Conservation (phyloP, 352 stramenopile genomes). For the Globisporangium paddicum region DNA sequence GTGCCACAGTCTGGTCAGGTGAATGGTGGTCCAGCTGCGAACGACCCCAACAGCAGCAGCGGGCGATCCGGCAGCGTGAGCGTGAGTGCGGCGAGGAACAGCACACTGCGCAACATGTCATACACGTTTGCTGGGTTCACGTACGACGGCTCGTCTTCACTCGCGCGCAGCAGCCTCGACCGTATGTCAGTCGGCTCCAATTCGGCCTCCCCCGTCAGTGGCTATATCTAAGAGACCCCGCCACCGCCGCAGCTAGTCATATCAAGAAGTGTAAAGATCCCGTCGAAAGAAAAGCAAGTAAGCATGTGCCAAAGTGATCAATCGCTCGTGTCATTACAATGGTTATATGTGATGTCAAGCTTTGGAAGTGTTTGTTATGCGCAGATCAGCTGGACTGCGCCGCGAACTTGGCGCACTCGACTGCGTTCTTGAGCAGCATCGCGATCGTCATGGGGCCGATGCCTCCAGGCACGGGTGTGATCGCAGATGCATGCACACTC, state of each 20-base stretch:
- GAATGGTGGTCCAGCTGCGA: slow-evolving; percentile 7
- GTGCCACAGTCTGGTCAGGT: slow-evolving; percentile 27
- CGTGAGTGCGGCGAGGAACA: slow-evolving; percentile 47
- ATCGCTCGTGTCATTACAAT: not conserved
- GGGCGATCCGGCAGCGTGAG: slow-evolving; percentile 14
- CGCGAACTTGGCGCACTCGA: slow-evolving; percentile 54
- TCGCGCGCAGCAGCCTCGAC: slow-evolving; percentile 38
- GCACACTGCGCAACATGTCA: slow-evolving; percentile 71
- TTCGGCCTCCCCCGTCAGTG: slow-evolving; percentile 10
- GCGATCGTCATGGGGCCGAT: slow-evolving; percentile 99
- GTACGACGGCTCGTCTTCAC: slow-evolving; percentile 64
- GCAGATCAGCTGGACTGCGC: not conserved
- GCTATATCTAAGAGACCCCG: slow-evolving; percentile 22
- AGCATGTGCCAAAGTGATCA: not conserved
- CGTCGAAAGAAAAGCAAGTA: not conserved
- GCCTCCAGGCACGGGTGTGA: slow-evolving; percentile 95
- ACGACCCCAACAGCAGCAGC: slow-evolving; percentile 10
- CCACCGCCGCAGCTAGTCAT: not conserved
- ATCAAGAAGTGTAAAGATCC: slow-evolving; percentile 2
- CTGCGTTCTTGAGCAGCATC: slow-evolving; percentile 89
- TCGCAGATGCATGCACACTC: slow-evolving; percentile 82
- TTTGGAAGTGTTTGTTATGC: not conserved
- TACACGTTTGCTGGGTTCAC: slow-evolving; percentile 86
- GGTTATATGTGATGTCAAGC: not conserved
- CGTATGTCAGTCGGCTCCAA: slow-evolving; percentile 12